Evolutionary conservation across 2,329 filamentous ascomycete species (phyloP).

Genomic region (Fusarium nodosum): DNA sequence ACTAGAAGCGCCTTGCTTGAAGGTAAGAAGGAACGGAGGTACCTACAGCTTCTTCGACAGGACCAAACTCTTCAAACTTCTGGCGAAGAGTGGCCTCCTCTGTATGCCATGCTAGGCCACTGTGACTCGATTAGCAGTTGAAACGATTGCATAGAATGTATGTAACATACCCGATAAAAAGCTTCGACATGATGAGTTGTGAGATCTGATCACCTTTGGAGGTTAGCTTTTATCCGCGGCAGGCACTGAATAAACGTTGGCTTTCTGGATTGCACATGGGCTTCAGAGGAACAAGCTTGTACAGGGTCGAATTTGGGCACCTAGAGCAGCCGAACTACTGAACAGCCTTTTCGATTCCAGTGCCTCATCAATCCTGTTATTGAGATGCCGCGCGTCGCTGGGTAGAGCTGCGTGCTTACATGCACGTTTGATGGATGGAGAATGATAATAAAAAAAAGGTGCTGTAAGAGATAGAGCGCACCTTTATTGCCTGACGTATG

Average conservation of each 20-base stretch:
- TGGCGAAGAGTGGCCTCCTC: constrained; percentile 87
- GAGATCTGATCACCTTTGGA: constrained; percentile 29
- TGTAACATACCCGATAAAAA: constrained; percentile 68
- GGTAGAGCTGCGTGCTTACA: constrained; percentile 33
- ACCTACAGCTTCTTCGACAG: constrained; percentile 95
- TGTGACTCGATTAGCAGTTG: constrained; percentile 56
- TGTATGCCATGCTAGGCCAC: constrained; percentile 98
- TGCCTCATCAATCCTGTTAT: constrained; percentile 1
- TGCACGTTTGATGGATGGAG: constrained; percentile 7
- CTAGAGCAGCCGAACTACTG: not conserved
- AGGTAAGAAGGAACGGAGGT: constrained; percentile 37
- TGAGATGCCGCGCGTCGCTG: constrained; percentile 36
- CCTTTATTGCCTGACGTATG: constrained; percentile 27
- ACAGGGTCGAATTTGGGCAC: not conserved
- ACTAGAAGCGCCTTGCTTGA: constrained; percentile 39
- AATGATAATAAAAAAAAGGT: constrained; percentile 11
- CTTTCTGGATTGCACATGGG: not conserved
- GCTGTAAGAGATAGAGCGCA: constrained; percentile 29
- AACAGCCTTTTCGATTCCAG: not conserved
- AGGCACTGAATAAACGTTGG: constrained; percentile 1
- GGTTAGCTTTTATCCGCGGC: constrained; percentile 27
- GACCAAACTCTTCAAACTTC: constrained; percentile 93
- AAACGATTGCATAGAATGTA: constrained; percentile 1
- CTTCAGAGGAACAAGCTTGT: constrained; percentile 1
- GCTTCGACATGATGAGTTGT: constrained; percentile 80